Percentiles rank a stretch among this genome's conserved stretches.
Conservation (phyloP, 495 filamentous ascomycete species). For the Penicillium lividum region DNA sequence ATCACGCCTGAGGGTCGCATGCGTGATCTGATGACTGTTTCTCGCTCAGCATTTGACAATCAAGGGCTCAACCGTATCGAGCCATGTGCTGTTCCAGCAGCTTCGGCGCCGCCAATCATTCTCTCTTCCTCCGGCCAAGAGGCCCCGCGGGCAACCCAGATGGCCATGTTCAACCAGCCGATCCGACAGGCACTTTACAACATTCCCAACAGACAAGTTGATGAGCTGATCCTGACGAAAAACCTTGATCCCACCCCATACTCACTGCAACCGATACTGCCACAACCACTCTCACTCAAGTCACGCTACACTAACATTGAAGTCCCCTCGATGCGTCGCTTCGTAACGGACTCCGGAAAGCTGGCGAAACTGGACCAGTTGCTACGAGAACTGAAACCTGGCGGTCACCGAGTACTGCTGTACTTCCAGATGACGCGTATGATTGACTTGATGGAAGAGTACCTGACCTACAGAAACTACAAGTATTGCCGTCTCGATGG, state of each 20-base stretch:
- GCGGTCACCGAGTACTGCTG: slow-evolving; percentile 91
- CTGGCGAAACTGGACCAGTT: slow-evolving; percentile 88
- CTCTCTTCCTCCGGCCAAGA: slow-evolving; percentile 71
- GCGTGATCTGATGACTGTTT: slow-evolving; percentile 75
- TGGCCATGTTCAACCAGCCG: slow-evolving; percentile 73
- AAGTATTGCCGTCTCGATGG: slow-evolving; percentile 96
- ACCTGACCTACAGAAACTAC: slow-evolving; percentile 97
- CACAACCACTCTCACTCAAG: slow-evolving; percentile 74
- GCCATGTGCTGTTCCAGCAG: slow-evolving; percentile 70
- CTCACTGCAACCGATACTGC: slow-evolving; percentile 64
- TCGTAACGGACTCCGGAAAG: slow-evolving; percentile 97
- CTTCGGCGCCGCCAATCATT: slow-evolving; percentile 85
- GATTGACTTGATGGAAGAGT: slow-evolving; percentile 99
- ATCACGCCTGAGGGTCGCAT: slow-evolving; percentile 74
- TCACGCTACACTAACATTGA: slow-evolving; percentile 83
- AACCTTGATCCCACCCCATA: slow-evolving; percentile 65
- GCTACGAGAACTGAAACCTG: slow-evolving; percentile 83
- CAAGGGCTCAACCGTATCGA: slow-evolving; percentile 76
- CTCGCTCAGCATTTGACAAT: slow-evolving; percentile 61
- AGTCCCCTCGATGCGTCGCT: slow-evolving; percentile 97
- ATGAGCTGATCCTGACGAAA: slow-evolving; percentile 69
- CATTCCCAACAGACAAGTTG: slow-evolving; percentile 59
- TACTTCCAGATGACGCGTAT: slow-evolving; percentile 99
- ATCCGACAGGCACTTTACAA: slow-evolving; percentile 76
- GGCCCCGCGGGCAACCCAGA: slow-evolving; percentile 65